Evolutionary conservation across 2,329 filamentous ascomycete species (phyloP), one percentile per base, ranked within the genome.

Genomic region (Bipolaris bicolor): DNA sequence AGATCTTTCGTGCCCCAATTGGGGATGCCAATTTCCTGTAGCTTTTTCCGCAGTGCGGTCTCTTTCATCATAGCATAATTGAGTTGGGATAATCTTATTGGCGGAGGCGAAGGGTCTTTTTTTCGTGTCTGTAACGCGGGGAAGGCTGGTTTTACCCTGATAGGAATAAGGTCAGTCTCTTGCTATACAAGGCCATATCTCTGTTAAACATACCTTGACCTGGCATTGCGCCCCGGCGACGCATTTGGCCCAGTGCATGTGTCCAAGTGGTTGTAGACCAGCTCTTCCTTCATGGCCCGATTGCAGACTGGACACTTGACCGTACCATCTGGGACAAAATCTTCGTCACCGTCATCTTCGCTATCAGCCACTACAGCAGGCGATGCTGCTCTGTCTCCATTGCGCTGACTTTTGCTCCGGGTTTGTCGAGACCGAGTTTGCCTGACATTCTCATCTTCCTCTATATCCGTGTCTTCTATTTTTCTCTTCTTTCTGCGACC

Each of bases 11-110:
- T 77, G 0, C 95, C 95, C 58, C 79, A 82, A 9, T 82, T 84
- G 0, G 91, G 88, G 55, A 98, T 88, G 1, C 93, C 92, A 1
- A 95, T 81, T 2, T 97, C 92, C 16, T 81, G 75, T 40, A 99
- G 80, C 77, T 97, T 98, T 71, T 91, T 95, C 47, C 88, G 86
- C 50, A 99, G 80, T 2, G 85, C 84, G 0, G 77, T 80, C 20
- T 98, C 94, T 72, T 89, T 96, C n/a, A 97, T 78, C 73, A 97
- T 84, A 20, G 88, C 89, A 76, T 97, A 98, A 69, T 91, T 95
- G 16, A 97, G 82, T 9, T 90, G 86, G 0, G 95, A 90, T 9
- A 97, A 52, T 29, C 75, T 73, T 6, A 60, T 65, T 7, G 69
- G 67, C 13, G 73, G 64, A 9, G 72, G 71, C 80, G 81, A 79